These are phyloP conservation scores for Epichloe scottii DNA, from an alignment of 2,329 filamentous ascomycete genomes.

Conservation along the genomic window DNA sequence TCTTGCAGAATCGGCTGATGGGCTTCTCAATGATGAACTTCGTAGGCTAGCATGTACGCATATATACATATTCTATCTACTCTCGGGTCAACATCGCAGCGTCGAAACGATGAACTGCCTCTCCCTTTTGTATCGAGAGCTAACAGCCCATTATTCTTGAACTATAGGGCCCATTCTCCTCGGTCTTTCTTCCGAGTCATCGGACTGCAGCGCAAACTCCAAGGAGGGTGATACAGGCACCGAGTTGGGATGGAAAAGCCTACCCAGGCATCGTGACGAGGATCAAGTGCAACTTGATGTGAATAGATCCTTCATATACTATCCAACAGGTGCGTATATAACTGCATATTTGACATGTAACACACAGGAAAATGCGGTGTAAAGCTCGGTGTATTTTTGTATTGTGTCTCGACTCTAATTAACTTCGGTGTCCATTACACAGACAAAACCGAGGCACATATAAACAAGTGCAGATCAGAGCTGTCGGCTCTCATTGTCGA, in stretches of 20 bases:
- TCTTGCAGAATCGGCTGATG: constrained; percentile 52
- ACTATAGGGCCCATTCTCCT: constrained; percentile 50
- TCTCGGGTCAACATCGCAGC: constrained; percentile 4
- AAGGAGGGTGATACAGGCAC: neutral
- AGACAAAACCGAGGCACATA: constrained; percentile 58
- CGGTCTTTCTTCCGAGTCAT: constrained; percentile 18
- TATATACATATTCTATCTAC: constrained; percentile 3
- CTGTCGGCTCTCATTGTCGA: constrained; percentile 70
- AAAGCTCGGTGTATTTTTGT: neutral
- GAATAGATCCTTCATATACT: constrained; percentile 93
- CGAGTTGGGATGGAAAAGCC: constrained; percentile 38
- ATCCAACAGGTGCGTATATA: constrained; percentile 55
- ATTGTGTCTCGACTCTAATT: neutral
- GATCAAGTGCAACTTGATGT: constrained; percentile 87
- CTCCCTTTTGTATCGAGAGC: neutral
- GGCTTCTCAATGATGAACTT: constrained; percentile 53
- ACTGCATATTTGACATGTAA: neutral
- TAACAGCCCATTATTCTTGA: neutral
- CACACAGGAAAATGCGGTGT: neutral
- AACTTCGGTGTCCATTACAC: neutral
- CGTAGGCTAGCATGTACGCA: constrained; percentile 62
- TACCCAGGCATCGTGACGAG: constrained; percentile 74
- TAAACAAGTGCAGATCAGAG: constrained; percentile 59
- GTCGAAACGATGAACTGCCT: neutral
- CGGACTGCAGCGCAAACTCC: neutral